Evolutionary conservation across 371 early-diverging fungal species (phyloP), one percentile per base, ranked within the genome.

Genomic region (Mortierella sp.): DNA sequence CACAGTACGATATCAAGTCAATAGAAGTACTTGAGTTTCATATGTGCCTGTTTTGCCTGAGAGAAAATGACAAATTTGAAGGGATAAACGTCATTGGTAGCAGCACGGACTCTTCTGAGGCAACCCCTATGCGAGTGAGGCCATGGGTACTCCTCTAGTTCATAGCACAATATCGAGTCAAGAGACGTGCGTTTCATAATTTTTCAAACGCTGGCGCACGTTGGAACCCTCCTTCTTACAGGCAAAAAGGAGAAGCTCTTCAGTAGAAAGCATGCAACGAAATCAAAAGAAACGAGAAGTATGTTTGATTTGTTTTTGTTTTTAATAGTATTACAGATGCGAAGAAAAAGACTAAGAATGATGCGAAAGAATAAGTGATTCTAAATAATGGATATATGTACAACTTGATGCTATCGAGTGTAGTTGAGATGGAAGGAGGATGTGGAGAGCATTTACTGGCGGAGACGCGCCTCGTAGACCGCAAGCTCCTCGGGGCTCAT

Each of bases 371-470:
- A 74, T 26, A 55, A 24, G n/a, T 5, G 44, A 68, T 16, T 65
- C 68, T 76, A 76, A 48, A 68, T 52, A 45, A 24, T 68, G 76
- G 76, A 70, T 76, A 76, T 76, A 70, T 70, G 50, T 76, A 76
- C 76, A 76, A 76, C 70, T 68, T 42, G n/a, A 48, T 34, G 14
- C 28, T 21, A n/a, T 63, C 48, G n/a, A 31, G 42, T 76, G 31
- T 48, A 58, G 75, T 75, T 55, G 45, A 74, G 63, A 63, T 34
- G 19, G 63, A 19, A 34, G 6, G 34, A 16, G 26, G 19, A 9
- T 38, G 5, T 26, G 11, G 9, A 10, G 63, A 19, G 34, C 4
- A 34, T 5, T 34, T 63, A 34, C 31, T 63, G 3, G 28, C 28
- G 60, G 60, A 13, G 50, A 50, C 31, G 52, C 10, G 24, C 24